Evolutionary conservation across 805 yeast genomes (phyloP).

Genomic region (Cyberlindnera sargentensis): DNA sequence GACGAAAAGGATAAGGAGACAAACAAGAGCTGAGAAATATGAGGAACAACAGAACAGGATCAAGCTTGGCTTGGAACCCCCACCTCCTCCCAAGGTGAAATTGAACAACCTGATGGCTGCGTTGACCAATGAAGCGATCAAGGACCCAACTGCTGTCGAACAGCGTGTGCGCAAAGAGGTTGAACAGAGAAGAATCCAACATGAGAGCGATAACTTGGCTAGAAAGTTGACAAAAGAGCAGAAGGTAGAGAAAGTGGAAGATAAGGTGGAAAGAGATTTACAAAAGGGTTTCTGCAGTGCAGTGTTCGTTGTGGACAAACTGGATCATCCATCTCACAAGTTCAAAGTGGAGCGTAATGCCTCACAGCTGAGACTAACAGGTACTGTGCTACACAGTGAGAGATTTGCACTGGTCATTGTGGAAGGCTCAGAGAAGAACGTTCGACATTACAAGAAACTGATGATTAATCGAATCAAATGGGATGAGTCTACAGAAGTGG

Average conservation of each 20-base stretch:
- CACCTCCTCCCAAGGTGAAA: slow-evolving; percentile 87
- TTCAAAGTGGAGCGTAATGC: slow-evolving; percentile 80
- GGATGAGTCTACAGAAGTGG: slow-evolving; percentile 41
- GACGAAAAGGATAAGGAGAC: slow-evolving; percentile 61
- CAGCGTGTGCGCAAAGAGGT: slow-evolving; percentile 62
- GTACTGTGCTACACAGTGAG: slow-evolving; percentile 40
- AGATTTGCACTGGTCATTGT: slow-evolving; percentile 53
- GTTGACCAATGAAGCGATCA: slow-evolving; percentile 74
- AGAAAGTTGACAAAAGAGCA: slow-evolving; percentile 59
- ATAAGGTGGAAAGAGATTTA: slow-evolving; percentile 42
- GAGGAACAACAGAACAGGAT: slow-evolving; percentile 74
- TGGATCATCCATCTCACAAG: slow-evolving; percentile 58
- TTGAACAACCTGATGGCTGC: slow-evolving; percentile 81
- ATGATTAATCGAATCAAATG: slow-evolving; percentile 60
- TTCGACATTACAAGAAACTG: slow-evolving; percentile 57
- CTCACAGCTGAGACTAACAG: slow-evolving; percentile 59
- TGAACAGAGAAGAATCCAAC: slow-evolving; percentile 50
- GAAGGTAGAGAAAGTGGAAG: slow-evolving; percentile 39
- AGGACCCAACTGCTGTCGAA: slow-evolving; percentile 87
- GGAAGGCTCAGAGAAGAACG: slow-evolving; percentile 64
- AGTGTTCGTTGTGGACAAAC: slow-evolving; percentile 49
- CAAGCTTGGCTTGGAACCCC: slow-evolving; percentile 72
- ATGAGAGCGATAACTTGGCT: slow-evolving; percentile 51
- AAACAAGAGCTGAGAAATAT: slow-evolving; percentile 53
- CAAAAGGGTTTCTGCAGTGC: slow-evolving; percentile 45